These are phyloP conservation scores for Cantharellus anzutake DNA, from an alignment of 768 basidiomycete genomes.

Conservation along the genomic window DNA sequence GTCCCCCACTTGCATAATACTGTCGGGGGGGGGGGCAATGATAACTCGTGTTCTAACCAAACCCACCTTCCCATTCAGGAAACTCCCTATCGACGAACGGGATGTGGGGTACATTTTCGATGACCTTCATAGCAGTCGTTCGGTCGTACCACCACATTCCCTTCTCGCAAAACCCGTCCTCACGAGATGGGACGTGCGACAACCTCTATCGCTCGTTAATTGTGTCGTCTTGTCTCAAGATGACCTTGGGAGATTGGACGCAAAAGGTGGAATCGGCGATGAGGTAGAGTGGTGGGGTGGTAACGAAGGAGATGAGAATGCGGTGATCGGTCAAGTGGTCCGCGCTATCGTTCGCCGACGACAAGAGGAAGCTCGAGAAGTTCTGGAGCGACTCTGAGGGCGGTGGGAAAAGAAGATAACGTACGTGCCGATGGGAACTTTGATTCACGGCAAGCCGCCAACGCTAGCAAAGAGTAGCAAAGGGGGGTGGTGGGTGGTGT, in stretches of 20 bases:
- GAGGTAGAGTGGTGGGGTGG: conserved; percentile 17
- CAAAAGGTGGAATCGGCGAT: conserved; percentile 11
- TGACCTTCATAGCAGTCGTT: conserved; percentile 52
- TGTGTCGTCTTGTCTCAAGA: conserved; percentile 64
- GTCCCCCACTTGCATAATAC: too few relatives aligned
- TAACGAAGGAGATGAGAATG: conserved; percentile 37
- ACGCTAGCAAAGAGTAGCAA: too few relatives aligned
- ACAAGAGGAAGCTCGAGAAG: conserved; percentile 32
- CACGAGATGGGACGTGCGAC: conserved; percentile 58
- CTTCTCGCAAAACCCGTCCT: conserved; percentile 56
- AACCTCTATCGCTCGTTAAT: conserved; percentile 55
- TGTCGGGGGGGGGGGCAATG: neutral
- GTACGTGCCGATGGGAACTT: too few relatives aligned
- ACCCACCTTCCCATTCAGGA: conserved; percentile 22
- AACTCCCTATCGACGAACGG: conserved; percentile 61
- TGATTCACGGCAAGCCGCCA: too few relatives aligned
- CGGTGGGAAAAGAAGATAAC: too few relatives aligned
- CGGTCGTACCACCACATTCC: conserved; percentile 56
- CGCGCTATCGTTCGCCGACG: conserved; percentile 37
- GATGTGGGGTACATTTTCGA: conserved; percentile 76
- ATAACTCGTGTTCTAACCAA: neutral
- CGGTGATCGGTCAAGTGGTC: conserved; percentile 9
- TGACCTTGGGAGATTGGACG: conserved; percentile 30
- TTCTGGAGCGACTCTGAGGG: too few relatives aligned
- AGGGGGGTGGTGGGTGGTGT: too few relatives aligned